These are phyloP conservation scores for Annulohypoxylon stygium DNA, from an alignment of 495 filamentous ascomycete genomes.

Conservation along the genomic window DNA sequence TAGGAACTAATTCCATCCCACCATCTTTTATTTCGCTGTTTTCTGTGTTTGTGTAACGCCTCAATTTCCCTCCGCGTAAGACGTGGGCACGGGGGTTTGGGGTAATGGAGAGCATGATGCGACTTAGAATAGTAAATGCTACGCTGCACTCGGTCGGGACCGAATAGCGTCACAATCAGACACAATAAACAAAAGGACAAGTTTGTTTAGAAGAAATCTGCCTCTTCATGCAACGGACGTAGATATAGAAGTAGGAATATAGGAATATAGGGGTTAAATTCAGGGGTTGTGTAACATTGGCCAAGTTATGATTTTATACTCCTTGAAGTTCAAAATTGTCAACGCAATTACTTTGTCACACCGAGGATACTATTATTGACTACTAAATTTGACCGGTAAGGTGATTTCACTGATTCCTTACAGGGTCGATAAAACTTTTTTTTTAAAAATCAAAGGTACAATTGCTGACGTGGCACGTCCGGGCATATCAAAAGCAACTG, in stretches of 20 bases:
- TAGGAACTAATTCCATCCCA: neutral
- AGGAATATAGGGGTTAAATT: constrained; percentile 14
- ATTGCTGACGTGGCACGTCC: neutral
- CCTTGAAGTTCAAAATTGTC: neutral
- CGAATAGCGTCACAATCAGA: neutral
- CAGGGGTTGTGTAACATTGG: constrained; percentile 10
- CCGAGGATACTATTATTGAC: neutral
- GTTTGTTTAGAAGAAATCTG: constrained; percentile 3
- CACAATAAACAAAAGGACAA: neutral
- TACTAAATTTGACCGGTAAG: neutral
- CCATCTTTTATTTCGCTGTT: constrained; percentile 11
- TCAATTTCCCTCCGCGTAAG: neutral
- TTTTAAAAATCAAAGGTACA: neutral
- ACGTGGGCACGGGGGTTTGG: neutral
- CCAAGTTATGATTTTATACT: neutral
- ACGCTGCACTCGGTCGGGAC: constrained; percentile 15
- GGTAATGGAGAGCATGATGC: constrained; percentile 7
- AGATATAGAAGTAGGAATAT: neutral
- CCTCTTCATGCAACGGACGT: neutral
- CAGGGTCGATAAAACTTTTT: neutral
- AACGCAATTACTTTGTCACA: neutral
- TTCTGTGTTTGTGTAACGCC: constrained; percentile 11
- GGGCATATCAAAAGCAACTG: neutral
- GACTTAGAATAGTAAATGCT: constrained; percentile 9
- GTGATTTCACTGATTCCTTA: neutral